Percentiles rank a stretch among this genome's conserved stretches.
Conservation (phyloP, 148 eudicot species). For the Rheum nobile region DNA sequence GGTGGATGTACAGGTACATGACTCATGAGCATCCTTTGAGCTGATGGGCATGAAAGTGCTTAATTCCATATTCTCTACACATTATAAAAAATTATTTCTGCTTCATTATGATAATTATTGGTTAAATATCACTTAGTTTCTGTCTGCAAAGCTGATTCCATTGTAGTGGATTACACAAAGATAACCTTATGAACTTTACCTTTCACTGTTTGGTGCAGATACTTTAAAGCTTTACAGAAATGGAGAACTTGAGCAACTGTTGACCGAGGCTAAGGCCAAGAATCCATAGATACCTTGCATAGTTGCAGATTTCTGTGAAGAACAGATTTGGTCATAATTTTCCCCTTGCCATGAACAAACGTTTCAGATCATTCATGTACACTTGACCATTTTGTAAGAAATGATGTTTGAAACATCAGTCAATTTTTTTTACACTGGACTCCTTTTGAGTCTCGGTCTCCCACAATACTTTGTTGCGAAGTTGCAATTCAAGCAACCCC, state of each 20-base stretch:
- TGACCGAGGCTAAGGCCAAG: constrained; percentile 50
- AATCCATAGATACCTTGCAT: constrained; percentile 9
- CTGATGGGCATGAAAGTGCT: no score
- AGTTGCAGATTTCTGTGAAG: background rate
- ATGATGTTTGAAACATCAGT: background rate
- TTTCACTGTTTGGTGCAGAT: background rate
- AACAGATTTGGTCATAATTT: background rate
- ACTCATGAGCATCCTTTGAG: constrained; percentile 10
- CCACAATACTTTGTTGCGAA: background rate
- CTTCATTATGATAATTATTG: no score
- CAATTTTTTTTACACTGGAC: background rate
- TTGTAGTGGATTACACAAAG: background rate
- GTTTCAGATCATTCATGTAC: background rate
- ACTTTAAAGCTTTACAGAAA: constrained; percentile 21
- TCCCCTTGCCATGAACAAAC: background rate
- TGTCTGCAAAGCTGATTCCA: background rate
- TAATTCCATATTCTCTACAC: background rate
- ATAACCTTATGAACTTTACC: background rate
- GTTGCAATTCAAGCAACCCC: background rate
- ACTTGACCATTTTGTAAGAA: background rate
- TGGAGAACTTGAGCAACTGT: constrained; percentile 73
- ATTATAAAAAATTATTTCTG: no score
- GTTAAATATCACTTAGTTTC: no score
- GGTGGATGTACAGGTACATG: constrained; percentile 94
- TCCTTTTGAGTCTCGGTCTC: background rate